A percentile compares a stretch with the other conserved stretches of the same genome.
Evolutionary conservation across 1,284 basidiomycete species (phyloP).

Genomic region (Thecaphora thlaspeos): DNA sequence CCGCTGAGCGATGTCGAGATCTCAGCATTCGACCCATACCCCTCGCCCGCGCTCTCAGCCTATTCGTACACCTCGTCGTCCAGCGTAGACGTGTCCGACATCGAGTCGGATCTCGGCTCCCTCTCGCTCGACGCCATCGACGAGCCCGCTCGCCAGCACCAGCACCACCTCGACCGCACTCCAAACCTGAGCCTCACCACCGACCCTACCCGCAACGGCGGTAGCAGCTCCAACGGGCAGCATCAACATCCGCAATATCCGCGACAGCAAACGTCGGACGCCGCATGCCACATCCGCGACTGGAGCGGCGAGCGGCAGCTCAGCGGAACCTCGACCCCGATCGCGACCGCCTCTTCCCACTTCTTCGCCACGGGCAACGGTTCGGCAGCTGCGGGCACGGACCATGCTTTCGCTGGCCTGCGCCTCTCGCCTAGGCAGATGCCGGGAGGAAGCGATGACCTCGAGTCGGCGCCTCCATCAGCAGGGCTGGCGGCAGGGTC

Average conservation of each 20-base stretch:
- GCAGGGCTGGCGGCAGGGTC: no score
- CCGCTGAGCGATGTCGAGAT: slow-evolving; percentile 1
- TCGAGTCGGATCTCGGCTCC: slow-evolving; percentile 27
- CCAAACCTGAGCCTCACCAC: no score
- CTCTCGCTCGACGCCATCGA: slow-evolving; percentile 37
- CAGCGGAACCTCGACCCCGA: slow-evolving; percentile 26
- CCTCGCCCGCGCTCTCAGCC: slow-evolving; percentile 37
- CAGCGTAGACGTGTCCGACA: slow-evolving; percentile 25
- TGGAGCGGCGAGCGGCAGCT: slow-evolving; percentile 11
- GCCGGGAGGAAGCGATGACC: slow-evolving; percentile 1
- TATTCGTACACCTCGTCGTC: slow-evolving; percentile 33
- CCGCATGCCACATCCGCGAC: slow-evolving; percentile 10
- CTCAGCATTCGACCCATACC: slow-evolving; percentile 13
- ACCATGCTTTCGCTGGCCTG: slow-evolving; percentile 16
- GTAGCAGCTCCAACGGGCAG: no score
- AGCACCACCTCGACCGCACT: slow-evolving; percentile 11
- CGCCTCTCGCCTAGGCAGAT: slow-evolving; percentile 11
- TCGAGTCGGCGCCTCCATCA: no score
- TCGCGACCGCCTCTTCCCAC: slow-evolving; percentile 19
- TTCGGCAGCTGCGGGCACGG: slow-evolving; percentile 5
- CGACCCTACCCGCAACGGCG: no score
- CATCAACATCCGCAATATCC: neutral
- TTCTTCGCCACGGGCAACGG: slow-evolving; percentile 6
- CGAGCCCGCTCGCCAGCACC: slow-evolving; percentile 12
- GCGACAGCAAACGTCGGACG: neutral